Conservation (phyloP, 2,329 filamentous ascomycete genomes). For the Botryotinia narcissicola region DNA sequence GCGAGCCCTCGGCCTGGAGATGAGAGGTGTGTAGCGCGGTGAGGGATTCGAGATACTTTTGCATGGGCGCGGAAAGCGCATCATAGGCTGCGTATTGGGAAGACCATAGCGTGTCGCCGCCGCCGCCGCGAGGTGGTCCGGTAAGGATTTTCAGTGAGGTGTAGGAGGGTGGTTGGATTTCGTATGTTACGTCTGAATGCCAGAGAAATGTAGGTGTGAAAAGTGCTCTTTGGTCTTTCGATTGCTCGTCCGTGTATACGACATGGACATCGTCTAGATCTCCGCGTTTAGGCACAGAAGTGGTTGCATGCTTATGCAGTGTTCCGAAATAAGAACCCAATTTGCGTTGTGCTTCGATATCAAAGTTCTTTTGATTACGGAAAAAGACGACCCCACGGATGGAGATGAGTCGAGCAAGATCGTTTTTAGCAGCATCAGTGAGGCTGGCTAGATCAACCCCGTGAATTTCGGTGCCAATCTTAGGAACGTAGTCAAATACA, state of each 20-base stretch:
- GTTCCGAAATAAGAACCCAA: conserved; percentile 52
- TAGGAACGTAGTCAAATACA: conserved; percentile 52
- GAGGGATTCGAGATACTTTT: conserved; percentile 56
- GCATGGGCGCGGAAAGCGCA: conserved; percentile 53
- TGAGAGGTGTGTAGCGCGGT: conserved; percentile 55
- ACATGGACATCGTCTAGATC: conserved; percentile 57
- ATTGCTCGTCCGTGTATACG: conserved; percentile 52
- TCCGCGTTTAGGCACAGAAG: conserved; percentile 47
- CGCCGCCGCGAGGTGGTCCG: conserved; percentile 53
- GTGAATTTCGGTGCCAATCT: conserved; percentile 42
- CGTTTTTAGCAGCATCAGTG: conserved; percentile 47
- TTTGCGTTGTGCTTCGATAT: conserved; percentile 51
- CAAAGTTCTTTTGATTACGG: conserved; percentile 52
- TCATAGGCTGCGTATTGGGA: conserved; percentile 59
- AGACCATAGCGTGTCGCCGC: conserved; percentile 57
- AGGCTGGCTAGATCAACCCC: conserved; percentile 47
- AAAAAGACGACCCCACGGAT: conserved; percentile 58
- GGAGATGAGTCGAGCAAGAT: conserved; percentile 51
- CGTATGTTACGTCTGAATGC: conserved; percentile 51
- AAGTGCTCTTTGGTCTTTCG: conserved; percentile 51
- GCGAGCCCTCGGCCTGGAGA: conserved; percentile 50
- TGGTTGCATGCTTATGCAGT: conserved; percentile 56
- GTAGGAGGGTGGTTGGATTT: conserved; percentile 56
- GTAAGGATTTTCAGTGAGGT: conserved; percentile 54
- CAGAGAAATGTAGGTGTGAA: conserved; percentile 53